These are phyloP conservation scores for Bruguiera sexangula DNA, from an alignment of 345 rosid species.

Conservation along the genomic window DNA sequence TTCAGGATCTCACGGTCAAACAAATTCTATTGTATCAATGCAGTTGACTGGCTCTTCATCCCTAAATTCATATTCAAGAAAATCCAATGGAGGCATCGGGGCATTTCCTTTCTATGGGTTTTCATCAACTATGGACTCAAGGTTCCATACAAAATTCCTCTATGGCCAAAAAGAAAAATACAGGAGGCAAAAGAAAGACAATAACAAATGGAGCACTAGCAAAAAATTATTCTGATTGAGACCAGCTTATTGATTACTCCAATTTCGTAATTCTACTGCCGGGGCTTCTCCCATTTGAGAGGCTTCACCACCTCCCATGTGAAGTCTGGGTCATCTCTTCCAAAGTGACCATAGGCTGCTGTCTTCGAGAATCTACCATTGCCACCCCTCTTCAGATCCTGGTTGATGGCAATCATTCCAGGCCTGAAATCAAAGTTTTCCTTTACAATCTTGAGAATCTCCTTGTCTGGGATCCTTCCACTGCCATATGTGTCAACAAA, in stretches of 20 bases:
- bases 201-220: constrained; percentile 4
- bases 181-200: neutral
- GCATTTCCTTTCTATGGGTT: constrained; percentile 4
- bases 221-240: neutral
- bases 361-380: constrained; percentile 22
- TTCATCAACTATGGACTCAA: neutral
- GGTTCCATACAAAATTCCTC: neutral
- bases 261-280: neutral
- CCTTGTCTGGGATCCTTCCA: constrained; percentile 21
- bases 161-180: neutral
- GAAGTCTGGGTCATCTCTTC: constrained; percentile 20
- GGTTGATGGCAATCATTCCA: constrained; percentile 15
- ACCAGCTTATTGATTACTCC: neutral
- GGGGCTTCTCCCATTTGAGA: constrained; percentile 14
- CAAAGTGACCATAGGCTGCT: constrained; percentile 23
- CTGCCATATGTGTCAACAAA: constrained; percentile 14
- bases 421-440: constrained; percentile 21
- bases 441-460: constrained; percentile 22
- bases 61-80: neutral
- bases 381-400: constrained; percentile 22
- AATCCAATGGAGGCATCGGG: neutral
- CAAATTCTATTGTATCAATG: neutral
- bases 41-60: constrained; percentile 1
- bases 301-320: constrained; percentile 22
- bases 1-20: neutral